A percentile compares a stretch with the other conserved stretches of the same genome.
Evolutionary conservation across 78 protist species (phyloP).

Genomic region (Dictyostelium purpureum): DNA sequence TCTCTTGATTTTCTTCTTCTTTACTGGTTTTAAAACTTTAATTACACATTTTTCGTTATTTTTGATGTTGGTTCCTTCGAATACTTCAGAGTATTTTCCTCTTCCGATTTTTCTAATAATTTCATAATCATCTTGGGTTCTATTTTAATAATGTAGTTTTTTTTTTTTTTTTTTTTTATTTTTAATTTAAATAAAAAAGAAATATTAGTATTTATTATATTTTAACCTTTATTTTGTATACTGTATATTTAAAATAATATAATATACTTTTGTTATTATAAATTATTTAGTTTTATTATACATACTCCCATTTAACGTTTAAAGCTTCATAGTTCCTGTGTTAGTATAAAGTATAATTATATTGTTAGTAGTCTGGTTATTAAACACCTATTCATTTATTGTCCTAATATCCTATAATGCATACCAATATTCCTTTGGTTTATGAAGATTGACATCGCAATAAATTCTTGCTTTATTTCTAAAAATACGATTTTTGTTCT

Average conservation of each 20-base stretch:
- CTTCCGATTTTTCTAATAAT: constrained; percentile 98
- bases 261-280: background rate
- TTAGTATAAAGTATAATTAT: too few relatives aligned
- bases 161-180: background rate
- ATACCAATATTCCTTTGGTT: constrained; percentile 84
- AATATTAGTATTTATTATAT: background rate
- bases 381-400: too few relatives aligned
- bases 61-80: constrained; percentile 94
- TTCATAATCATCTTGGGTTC: constrained; percentile 94
- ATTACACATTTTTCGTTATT: constrained; percentile 84
- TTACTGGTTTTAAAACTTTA: constrained; percentile 94
- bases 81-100: constrained; percentile 99
- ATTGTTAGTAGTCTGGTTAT: too few relatives aligned
- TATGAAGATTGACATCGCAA: constrained; percentile 69
- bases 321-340: constrained; percentile 80
- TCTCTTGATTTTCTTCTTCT: constrained; percentile 97
- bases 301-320: constrained; percentile 77
- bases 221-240: background rate
- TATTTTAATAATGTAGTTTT: background rate
- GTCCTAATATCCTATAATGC: too few relatives aligned
- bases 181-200: background rate
- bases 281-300: background rate
- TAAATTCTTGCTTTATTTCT: constrained; percentile 81
- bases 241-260: background rate
- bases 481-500: constrained; percentile 70